These are phyloP conservation scores for Hypoxylon cercidicola DNA, from an alignment of 495 filamentous ascomycete genomes.

Conservation along the genomic window DNA sequence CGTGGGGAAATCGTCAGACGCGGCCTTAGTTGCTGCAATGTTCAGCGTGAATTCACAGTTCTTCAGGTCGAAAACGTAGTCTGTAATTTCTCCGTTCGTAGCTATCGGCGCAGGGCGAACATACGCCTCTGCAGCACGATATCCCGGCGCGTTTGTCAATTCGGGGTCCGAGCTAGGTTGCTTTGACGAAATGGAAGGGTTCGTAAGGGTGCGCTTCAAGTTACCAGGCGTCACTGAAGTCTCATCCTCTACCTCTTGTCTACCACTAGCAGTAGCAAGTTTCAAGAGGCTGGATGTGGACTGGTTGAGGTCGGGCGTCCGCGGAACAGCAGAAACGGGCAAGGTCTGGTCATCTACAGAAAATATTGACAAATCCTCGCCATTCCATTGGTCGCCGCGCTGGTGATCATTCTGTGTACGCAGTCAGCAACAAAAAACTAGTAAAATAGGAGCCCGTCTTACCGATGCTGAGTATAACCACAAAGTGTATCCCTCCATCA, in stretches of 20 bases:
- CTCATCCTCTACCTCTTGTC: conserved; percentile 62
- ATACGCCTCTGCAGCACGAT: conserved; percentile 90
- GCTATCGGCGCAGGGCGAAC: conserved; percentile 85
- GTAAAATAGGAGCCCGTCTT: conserved; percentile 30
- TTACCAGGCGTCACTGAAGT: conserved; percentile 72
- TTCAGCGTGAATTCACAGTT: conserved; percentile 78
- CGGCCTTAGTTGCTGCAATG: conserved; percentile 63
- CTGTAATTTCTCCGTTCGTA: conserved; percentile 72
- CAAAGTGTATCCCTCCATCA: conserved; percentile 82
- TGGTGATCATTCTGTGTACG: conserved; percentile 77
- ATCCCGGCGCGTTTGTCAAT: conserved; percentile 71
- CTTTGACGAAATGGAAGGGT: conserved; percentile 74
- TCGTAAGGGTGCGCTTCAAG: conserved; percentile 75
- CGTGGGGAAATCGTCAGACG: conserved; percentile 72
- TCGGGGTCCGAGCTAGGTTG: conserved; percentile 62
- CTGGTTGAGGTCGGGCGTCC: conserved; percentile 50
- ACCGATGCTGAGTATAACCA: conserved; percentile 87
- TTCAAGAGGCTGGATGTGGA: conserved; percentile 49
- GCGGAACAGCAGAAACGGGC: conserved; percentile 60
- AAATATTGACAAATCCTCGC: conserved; percentile 92
- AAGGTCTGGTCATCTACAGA: conserved; percentile 83
- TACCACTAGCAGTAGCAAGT: conserved; percentile 39
- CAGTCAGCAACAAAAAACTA: conserved; percentile 13
- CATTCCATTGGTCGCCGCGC: conserved; percentile 96
- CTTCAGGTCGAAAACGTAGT: conserved; percentile 81